Evolutionary conservation across 495 filamentous ascomycete genomes (phyloP).

Genomic region (Neurospora sp.): DNA sequence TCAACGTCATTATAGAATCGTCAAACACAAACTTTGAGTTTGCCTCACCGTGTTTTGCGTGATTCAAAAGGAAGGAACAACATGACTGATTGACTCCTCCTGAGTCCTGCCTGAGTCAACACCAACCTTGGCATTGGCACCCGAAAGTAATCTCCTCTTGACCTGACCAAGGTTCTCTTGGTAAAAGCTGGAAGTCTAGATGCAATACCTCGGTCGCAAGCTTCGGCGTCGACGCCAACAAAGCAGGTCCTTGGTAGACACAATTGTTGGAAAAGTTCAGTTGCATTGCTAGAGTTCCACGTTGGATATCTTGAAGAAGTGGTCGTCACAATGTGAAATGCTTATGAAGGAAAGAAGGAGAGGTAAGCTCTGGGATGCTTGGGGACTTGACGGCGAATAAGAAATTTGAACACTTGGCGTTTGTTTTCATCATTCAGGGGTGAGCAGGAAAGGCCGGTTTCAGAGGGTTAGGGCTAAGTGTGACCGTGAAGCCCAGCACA

Average conservation of each 20-base stretch:
- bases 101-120: background rate
- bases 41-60: background rate
- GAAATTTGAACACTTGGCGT: background rate
- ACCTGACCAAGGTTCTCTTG: background rate
- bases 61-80: background rate
- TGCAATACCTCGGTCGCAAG: background rate
- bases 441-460: background rate
- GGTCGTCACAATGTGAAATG: no score
- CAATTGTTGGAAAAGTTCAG: no score
- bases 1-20: background rate
- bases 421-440: background rate
- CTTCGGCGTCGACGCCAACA: background rate
- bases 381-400: no score
- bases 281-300: no score
- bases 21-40: background rate
- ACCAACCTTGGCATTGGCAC: background rate
- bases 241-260: no score
- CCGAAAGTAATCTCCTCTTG: background rate
- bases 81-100: no score
- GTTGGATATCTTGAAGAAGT: no score
- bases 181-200: background rate
- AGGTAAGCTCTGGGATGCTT: background rate
- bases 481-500: no score
- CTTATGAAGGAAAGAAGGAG: no score
- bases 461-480: no score